These are phyloP conservation scores for Tricholomella constricta DNA, from an alignment of 768 basidiomycete species.

Conservation along the genomic window DNA sequence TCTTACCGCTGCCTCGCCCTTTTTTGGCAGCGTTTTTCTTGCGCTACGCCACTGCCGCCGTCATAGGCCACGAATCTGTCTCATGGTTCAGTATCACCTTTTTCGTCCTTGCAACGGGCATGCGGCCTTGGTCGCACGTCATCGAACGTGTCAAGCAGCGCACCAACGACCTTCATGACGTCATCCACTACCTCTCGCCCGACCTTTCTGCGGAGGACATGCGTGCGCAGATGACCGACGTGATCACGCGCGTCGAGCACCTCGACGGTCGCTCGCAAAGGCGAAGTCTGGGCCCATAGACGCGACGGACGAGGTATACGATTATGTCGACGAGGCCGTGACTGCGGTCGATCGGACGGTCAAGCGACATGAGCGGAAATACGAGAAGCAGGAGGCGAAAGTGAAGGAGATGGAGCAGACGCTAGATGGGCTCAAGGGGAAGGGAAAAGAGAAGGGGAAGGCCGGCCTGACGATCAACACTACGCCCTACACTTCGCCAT, in stretches of 20 bases:
- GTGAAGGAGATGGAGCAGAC: constrained; percentile 36
- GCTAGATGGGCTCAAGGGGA: constrained; percentile 19
- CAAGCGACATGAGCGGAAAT: constrained; percentile 55
- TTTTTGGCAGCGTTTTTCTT: constrained; percentile 69
- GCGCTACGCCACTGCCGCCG: constrained; percentile 53
- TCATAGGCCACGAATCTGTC: constrained; percentile 59
- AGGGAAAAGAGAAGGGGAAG: constrained; percentile 9
- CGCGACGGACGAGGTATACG: constrained; percentile 55
- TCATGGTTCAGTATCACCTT: constrained; percentile 82
- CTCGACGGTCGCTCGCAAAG: constrained; percentile 51
- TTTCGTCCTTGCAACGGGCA: constrained; percentile 78
- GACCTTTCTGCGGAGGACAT: constrained; percentile 27
- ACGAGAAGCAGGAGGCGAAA: constrained; percentile 36
- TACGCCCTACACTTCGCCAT: neutral
- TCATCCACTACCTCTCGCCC: constrained; percentile 57
- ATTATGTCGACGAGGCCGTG: constrained; percentile 60
- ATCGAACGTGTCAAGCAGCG: constrained; percentile 62
- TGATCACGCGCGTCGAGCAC: constrained; percentile 44
- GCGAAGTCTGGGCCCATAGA: constrained; percentile 42
- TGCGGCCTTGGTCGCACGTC: constrained; percentile 79
- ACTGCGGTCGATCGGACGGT: constrained; percentile 51
- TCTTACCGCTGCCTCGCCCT: constrained; percentile 63
- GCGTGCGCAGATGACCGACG: constrained; percentile 32
- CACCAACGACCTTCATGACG: constrained; percentile 65
- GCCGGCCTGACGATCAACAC: constrained; percentile 9